These are phyloP conservation scores for Rhexocercosporidium sp. DNA, from an alignment of 2,329 filamentous ascomycete genomes.

Conservation along the genomic window DNA sequence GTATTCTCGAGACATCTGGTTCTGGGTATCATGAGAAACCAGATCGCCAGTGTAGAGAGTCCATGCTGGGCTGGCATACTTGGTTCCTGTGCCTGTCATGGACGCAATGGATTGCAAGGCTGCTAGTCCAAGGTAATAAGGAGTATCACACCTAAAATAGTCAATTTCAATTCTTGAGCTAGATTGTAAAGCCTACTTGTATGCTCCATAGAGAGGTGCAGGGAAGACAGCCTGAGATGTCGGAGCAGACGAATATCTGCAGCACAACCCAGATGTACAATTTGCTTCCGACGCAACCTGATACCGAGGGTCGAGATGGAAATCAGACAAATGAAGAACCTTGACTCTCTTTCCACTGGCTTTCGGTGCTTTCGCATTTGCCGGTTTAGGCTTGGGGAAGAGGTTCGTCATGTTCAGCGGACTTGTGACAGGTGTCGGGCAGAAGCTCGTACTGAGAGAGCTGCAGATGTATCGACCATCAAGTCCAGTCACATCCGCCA, in stretches of 20 bases:
- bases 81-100: slow-evolving; percentile 57
- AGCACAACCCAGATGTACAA: slow-evolving; percentile 57
- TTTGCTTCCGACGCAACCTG: slow-evolving; percentile 58
- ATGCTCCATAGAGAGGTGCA: slow-evolving; percentile 59
- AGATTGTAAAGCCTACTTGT: slow-evolving; percentile 40
- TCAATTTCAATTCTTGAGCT: slow-evolving; percentile 5
- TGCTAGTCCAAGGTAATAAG: slow-evolving; percentile 60
- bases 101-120: slow-evolving; percentile 60
- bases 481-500: slow-evolving; percentile 56
- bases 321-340: slow-evolving; percentile 60
- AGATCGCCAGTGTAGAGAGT: slow-evolving; percentile 63
- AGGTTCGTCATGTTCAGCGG: slow-evolving; percentile 50
- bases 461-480: slow-evolving; percentile 64
- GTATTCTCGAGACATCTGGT: slow-evolving; percentile 56
- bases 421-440: slow-evolving; percentile 50
- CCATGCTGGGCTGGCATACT: slow-evolving; percentile 53
- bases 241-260: slow-evolving; percentile 49
- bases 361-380: slow-evolving; percentile 48
- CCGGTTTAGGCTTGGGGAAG: slow-evolving; percentile 61
- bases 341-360: slow-evolving; percentile 59
- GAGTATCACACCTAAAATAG: slow-evolving; percentile 55
- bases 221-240: slow-evolving; percentile 48
- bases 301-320: slow-evolving; percentile 61
- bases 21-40: slow-evolving; percentile 58
- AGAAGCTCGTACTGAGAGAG: slow-evolving; percentile 53